Base-by-base conservation (phyloP, 345 rosid genomes). In the Murraya koenigii region DNA sequence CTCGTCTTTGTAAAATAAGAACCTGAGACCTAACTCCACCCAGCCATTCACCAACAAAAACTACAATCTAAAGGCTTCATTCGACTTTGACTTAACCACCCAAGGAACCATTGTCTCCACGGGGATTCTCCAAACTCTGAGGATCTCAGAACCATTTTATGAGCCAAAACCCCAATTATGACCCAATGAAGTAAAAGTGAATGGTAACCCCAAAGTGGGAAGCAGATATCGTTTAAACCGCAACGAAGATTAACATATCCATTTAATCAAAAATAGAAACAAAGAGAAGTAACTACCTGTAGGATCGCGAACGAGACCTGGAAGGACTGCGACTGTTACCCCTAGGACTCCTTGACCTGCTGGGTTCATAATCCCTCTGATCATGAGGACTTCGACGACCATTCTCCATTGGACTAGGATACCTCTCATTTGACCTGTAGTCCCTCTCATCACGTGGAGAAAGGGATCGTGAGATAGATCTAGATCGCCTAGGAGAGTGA, bases 391-490 rank as follows among this genome's bases (percentile, higher is more conserved):
- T 83, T 72, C 54, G 80, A 28, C 56, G 80, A 28, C 83, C 84
- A 74, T 86, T 85, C 78, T 88, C 85, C 80, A 75, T 82, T 52
- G 90, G 90, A 84, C 85, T 84, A 77, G 80, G 86, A 44, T 89
- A 88, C 80, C 82, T 77, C 61, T 77, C 78, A 63, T 73, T 84
- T 20, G 86, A 84, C 81, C 74, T 82, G 85, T 73, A 64, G 28
- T 80, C 75, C 86, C 71, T 83, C 68, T 80, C 89, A 58, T 85
- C 89, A 44, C 0, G 86, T 36, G 93, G 95, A 30, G 88, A 87
- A 81, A 26, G 86, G 17, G 98, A 92, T 69, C 33, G 78, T 5
- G 97, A 87, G 71, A 89, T 61, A 33, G 95, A 90, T 85, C 87
- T 86, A 64, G 93, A 83, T 76, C 81, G 86, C 79, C 70, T 73